Evolutionary conservation across 306 rosid genomes (phyloP), one percentile per base, ranked within the genome.

Genomic region (Sicyos edulis): DNA sequence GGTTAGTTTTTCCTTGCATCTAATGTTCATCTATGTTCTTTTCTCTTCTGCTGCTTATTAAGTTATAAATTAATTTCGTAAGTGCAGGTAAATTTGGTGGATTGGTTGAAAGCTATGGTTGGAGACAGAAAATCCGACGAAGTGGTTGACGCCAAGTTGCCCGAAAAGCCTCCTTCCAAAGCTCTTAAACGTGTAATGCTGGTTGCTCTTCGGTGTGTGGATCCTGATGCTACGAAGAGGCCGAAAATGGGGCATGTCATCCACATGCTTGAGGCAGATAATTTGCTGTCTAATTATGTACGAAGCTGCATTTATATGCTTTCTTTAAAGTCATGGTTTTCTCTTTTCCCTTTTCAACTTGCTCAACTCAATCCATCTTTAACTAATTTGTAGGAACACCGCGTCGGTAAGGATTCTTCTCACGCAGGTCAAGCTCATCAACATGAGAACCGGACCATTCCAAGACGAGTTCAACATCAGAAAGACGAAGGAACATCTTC

Each of bases 221-320:
- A 95, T 82, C 99, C 99, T 4, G 99, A 95, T 81, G 87, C 97
- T 10, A 74, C 87, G 34, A 95, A 95, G 76, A 86, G 99, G 77
- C 99, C 97, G 32, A 95, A 95, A 83, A 91, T 95, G 82, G 99
- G 99, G 69, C 97, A 91, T 79, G 89, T 91, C 57, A 89, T 95
- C 73, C 99, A 95, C 88, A 95, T 91, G 99, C 96, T 95, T 11
- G 99, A 95, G 77, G 95, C 96, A 21, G 99, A 95, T 66, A 97
- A 91, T 83, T 79, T 86, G 65, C 80, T 89, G 49, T 78, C 82
- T 74, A 91, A 85, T 14, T 95, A 93, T 76, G 96, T 95, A 78
- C 72, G 89, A 65, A 54, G 63, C 63, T 70, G 47, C 10, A 62
- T 42, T 54, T 17, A 69, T 45, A 65, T 6, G 68, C 9, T 50